phyloP scores from a whole-genome alignment of 176 grass and related monocot species.

The Dendrocalamus sinicus region DNA sequence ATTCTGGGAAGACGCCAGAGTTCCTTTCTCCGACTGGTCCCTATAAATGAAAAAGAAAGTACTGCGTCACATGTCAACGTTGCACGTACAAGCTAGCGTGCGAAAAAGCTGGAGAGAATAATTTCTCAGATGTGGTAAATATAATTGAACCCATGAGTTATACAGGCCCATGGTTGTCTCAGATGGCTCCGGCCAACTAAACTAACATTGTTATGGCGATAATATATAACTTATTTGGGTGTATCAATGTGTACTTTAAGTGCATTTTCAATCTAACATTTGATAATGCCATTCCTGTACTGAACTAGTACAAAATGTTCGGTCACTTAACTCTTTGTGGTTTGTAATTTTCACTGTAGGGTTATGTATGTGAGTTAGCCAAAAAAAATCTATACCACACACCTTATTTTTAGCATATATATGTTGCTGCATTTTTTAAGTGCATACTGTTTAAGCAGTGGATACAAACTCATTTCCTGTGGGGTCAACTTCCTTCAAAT shows the following conservation, averaged over 20 bases:
- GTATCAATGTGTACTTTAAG: neutral
- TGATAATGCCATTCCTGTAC: neutral
- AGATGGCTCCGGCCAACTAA: neutral
- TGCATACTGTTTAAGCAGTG: neutral
- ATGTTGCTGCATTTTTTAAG: neutral
- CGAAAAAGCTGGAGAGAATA: conserved; percentile 46
- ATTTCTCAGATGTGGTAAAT: conserved; percentile 46
- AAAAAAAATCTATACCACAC: neutral
- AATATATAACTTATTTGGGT: neutral
- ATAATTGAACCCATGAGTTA: conserved; percentile 58
- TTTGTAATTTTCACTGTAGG: neutral
- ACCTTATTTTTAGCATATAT: neutral
- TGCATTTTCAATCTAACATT: too few species aligned
- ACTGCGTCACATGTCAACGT: conserved; percentile 60
- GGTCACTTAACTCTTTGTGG: neutral
- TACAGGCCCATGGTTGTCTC: conserved; percentile 49
- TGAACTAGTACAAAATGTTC: neutral
- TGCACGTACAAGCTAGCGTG: conserved; percentile 75
- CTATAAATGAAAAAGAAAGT: conserved; percentile 56
- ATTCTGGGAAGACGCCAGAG: conserved; percentile 76
- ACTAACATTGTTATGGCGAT: neutral
- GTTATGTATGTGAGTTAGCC: too few species aligned
- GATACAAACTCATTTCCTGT: neutral
- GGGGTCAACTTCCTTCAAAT: neutral
- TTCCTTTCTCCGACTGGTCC: conserved; percentile 73